Evolutionary conservation across 805 yeast genomes (phyloP).

Genomic region (Candida methanosorbosa): DNA sequence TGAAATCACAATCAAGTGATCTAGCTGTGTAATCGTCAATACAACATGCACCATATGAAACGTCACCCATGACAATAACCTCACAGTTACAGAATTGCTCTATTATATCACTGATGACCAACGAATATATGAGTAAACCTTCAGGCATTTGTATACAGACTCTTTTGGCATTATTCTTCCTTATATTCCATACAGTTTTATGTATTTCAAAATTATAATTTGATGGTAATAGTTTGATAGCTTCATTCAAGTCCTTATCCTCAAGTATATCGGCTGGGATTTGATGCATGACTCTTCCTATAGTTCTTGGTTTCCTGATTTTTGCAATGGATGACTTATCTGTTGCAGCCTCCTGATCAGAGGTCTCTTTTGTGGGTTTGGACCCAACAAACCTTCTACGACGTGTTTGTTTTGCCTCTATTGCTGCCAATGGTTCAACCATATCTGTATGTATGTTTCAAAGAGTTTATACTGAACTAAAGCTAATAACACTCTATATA

Average conservation of each 20-base stretch:
- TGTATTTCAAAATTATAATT: constrained; percentile 95
- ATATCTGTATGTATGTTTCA: no score
- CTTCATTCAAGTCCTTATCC: constrained; percentile 76
- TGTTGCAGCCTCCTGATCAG: no score
- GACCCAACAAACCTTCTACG: constrained; percentile 23
- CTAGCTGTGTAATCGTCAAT: constrained; percentile 94
- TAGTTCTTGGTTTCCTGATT: constrained; percentile 22
- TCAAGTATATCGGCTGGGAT: constrained; percentile 80
- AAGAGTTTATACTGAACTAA: no score
- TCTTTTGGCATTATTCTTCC: constrained; percentile 62
- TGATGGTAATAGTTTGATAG: constrained; percentile 72
- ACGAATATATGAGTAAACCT: constrained; percentile 81
- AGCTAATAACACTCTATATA: no score
- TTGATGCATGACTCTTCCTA: constrained; percentile 67
- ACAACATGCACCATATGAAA: constrained; percentile 97
- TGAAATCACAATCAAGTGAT: constrained; percentile 86
- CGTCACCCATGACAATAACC: constrained; percentile 96
- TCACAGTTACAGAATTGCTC: constrained; percentile 87
- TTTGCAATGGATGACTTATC: constrained; percentile 7
- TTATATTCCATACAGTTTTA: constrained; percentile 90
- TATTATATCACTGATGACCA: constrained; percentile 83
- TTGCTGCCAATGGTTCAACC: not conserved
- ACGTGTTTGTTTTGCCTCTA: constrained; percentile 2
- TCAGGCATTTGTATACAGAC: constrained; percentile 98
- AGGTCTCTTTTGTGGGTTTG: constrained; percentile 3